Evolutionary conservation across 2,329 filamentous ascomycete genomes (phyloP).

Genomic region (Colletotrichum sp.): DNA sequence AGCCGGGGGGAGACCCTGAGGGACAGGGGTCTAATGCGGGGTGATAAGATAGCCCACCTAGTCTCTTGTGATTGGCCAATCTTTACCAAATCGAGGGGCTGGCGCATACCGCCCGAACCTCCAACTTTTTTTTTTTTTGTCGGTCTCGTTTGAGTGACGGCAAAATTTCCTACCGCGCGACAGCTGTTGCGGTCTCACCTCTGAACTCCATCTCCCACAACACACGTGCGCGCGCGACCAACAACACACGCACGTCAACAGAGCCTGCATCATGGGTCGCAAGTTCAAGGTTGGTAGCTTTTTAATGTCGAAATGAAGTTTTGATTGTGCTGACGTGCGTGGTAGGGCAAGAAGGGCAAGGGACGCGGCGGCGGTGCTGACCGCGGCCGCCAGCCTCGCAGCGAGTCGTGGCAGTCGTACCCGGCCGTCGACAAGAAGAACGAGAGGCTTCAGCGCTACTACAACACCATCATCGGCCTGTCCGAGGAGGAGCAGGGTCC

Average conservation of each 20-base stretch:
- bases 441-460: slow-evolving; percentile 84
- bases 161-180: slow-evolving; percentile 20
- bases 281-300: slow-evolving; percentile 14
- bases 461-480: slow-evolving; percentile 78
- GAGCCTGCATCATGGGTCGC: slow-evolving; percentile 14
- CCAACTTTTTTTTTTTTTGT: slow-evolving; percentile 1
- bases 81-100: background rate
- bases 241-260: background rate
- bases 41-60: background rate
- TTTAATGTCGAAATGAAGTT: background rate
- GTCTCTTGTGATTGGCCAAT: slow-evolving; percentile 5
- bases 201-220: background rate
- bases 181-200: background rate
- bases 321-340: background rate
- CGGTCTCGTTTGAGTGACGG: background rate
- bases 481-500: slow-evolving; percentile 77
- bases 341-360: slow-evolving; percentile 17
- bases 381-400: slow-evolving; percentile 20
- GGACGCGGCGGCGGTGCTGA: slow-evolving; percentile 8
- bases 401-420: slow-evolving; percentile 39
- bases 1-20: slow-evolving; percentile 11
- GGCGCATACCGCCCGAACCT: slow-evolving; percentile 12
- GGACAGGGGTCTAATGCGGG: slow-evolving; percentile 10
- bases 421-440: slow-evolving; percentile 78
- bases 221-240: background rate